phyloP scores from a whole-genome alignment of 1,139 yeast genomes.

The Debaryomycetaceae sp. region DNA sequence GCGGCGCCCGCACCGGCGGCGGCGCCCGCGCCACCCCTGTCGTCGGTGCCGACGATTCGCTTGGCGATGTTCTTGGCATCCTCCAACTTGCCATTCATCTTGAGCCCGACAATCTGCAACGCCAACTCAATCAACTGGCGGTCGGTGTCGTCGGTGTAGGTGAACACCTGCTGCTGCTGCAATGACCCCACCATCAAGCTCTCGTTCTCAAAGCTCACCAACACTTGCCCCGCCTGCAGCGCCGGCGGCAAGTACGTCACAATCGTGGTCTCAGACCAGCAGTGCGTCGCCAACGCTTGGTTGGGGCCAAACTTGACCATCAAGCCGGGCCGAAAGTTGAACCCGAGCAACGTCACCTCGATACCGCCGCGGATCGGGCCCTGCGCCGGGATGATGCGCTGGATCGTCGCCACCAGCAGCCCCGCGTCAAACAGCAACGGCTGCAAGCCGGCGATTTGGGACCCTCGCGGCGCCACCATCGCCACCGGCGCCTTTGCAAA shows the following conservation, averaged over 20 bases:
- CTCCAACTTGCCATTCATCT: constrained; percentile 90
- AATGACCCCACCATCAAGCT: constrained; percentile 24
- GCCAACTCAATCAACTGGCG: constrained; percentile 89
- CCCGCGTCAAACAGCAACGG: constrained; percentile 16
- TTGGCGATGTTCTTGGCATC: constrained; percentile 90
- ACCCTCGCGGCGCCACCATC: constrained; percentile 9
- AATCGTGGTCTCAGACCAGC: constrained; percentile 93
- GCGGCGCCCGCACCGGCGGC: constrained; percentile 9
- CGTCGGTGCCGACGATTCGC: constrained; percentile 68
- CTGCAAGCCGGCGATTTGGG: constrained; percentile 7
- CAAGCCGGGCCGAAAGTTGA: constrained; percentile 78
- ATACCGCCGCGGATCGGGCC: constrained; percentile 96
- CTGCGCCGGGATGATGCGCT: constrained; percentile 87
- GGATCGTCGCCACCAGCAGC: constrained; percentile 52
- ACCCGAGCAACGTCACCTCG: constrained; percentile 85
- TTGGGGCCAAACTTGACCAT: constrained; percentile 83
- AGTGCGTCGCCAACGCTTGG: constrained; percentile 81
- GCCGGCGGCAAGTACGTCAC: constrained; percentile 95
- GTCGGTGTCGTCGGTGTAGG: constrained; percentile 90
- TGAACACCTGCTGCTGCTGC: constrained; percentile 59
- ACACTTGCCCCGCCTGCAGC: constrained; percentile 80
- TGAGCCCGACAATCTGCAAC: constrained; percentile 86
- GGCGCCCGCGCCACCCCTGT: constrained; percentile 11
- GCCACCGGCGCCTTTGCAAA: no score
- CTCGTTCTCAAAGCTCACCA: constrained; percentile 70